Base-by-base conservation (phyloP, 306 rosid species). In the Castanopsis chinensis region DNA sequence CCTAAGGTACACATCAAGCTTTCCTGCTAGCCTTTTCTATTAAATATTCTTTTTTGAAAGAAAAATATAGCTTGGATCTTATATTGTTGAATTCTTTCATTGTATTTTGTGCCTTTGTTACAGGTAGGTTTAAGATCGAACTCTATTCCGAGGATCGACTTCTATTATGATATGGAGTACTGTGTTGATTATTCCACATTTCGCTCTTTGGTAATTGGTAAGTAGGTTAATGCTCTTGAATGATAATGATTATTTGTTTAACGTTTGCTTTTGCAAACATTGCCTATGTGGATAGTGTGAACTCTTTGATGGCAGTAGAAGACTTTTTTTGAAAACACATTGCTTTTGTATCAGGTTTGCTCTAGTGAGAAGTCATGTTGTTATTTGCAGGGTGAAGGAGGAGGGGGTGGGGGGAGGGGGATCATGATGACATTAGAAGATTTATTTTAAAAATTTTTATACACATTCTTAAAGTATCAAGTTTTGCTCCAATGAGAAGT, bases 141-240 rank as follows among this genome's bases (percentile, higher is more conserved):
- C 78, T 85, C 90, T 73, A 57, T 83, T 83, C 76, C 68, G 53
- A 84, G 90, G 23, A 78, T 82, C 69, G 91, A 91, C 83, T 92
- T 88, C 64, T 94, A 88, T 83, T 94, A 87, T 83, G 97, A 94
- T 76, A 94, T 92, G 98, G 98, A 92, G 81, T 94, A 94, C 78
- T 89, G 97, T 30, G 91, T 94, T 70, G 97, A 94, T 11, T 94
- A 94, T 84, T 92, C 98, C 53, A 90, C 98, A 65, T 94, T 94
- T 83, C 93, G 87, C 59, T 78, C 86, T 71, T 58, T 89, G 56
- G 83, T 76, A 60, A 28, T 81, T 69, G 94, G 98, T 92, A 63
- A 78, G 84, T 69, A 67, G 72, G 69, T 61, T 41, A 33, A 30
- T 13, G 32, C 59, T 67, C 52, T 33, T 67, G 23, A 18, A 23